These are phyloP conservation scores for Aureobasidium sp. DNA, from an alignment of 2,329 filamentous ascomycete genomes.

Conservation along the genomic window DNA sequence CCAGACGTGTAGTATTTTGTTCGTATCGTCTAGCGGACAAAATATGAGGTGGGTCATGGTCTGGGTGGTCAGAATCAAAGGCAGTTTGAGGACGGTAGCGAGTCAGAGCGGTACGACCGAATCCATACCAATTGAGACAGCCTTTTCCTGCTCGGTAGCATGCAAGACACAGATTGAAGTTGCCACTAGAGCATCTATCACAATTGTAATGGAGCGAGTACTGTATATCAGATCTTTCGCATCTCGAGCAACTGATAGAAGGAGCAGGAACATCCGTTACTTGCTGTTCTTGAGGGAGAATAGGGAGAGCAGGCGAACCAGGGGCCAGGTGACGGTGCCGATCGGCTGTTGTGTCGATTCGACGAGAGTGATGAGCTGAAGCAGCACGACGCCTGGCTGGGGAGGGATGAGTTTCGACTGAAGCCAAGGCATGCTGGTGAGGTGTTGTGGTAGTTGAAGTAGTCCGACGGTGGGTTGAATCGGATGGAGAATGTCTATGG, in stretches of 20 bases:
- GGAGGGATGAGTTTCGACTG: neutral
- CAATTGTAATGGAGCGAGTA: conserved; percentile 85
- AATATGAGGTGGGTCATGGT: conserved; percentile 43
- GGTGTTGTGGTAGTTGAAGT: neutral
- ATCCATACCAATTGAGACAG: conserved; percentile 82
- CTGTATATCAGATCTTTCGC: conserved; percentile 63
- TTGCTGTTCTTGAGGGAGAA: conserved; percentile 18
- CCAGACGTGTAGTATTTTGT: conserved; percentile 45
- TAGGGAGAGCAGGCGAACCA: conserved; percentile 12
- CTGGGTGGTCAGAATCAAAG: conserved; percentile 31
- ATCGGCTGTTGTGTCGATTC: neutral
- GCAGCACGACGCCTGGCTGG: conserved; percentile 1
- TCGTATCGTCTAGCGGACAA: conserved; percentile 39
- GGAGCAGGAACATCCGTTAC: conserved; percentile 45
- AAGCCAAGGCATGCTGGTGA: neutral
- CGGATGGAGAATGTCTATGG: neutral
- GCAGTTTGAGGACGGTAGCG: conserved; percentile 28
- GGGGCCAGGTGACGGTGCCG: neutral
- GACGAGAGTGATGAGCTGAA: neutral
- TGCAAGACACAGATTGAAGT: conserved; percentile 68
- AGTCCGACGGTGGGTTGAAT: neutral
- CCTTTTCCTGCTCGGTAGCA: conserved; percentile 73
- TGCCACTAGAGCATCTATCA: conserved; percentile 55
- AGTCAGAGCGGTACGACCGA: conserved; percentile 61
- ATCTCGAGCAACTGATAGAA: conserved; percentile 63